Base-by-base conservation (phyloP, 352 stramenopile species). In the Phytopythium sindhum region DNA sequence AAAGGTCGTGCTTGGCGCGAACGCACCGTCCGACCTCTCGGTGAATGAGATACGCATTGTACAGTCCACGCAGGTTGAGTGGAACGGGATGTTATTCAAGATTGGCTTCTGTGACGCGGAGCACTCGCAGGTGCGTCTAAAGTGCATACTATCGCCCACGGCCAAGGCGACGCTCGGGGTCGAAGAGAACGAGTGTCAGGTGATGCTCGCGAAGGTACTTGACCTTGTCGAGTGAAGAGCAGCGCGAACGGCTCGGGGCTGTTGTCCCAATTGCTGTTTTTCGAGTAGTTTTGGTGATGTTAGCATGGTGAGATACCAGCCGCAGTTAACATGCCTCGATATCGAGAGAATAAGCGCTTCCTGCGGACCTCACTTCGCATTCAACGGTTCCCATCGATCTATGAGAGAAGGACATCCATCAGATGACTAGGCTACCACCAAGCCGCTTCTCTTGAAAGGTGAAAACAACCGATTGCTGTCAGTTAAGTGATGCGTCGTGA, bases 111-210 rank as follows among this genome's bases (percentile, higher is more conserved):
- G 72, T 54, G 60, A 81, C 47, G 11, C 72, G 44, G 41, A 26
- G 28, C 63, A 68, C 15, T 64, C 66, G n/a, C 63, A 78, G 15
- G 74, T 81, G 51, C 67, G 73, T 61, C 63, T 81, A 19, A 66
- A 78, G 28, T 78, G 68, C 31, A 58, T 60, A 8, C 67, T 81
- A 42, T 15, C 48, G 1, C 57, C 23, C 15, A 23, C 28, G 15
- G 65, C 68, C 44, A 75, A 69, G 39, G 50, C 61, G 15, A 68
- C 64, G 23, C 48, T 75, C 29, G n/a, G 42, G 4, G 19, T 10
- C 8, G 57, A 72, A 44, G 67, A 66, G 37, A 77, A 73, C 35
- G 67, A 73, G 28, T 57, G 59, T 42, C 64, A 70, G 26, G 50
- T 72, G 21, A 24, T 77, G 47, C 6, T 80, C 21, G 50, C 71